A percentile compares a stretch with the other conserved stretches of the same genome.
These are phyloP conservation scores for Wickerhamiella galacta DNA, from an alignment of 805 yeast genomes.

Conservation along the genomic window DNA sequence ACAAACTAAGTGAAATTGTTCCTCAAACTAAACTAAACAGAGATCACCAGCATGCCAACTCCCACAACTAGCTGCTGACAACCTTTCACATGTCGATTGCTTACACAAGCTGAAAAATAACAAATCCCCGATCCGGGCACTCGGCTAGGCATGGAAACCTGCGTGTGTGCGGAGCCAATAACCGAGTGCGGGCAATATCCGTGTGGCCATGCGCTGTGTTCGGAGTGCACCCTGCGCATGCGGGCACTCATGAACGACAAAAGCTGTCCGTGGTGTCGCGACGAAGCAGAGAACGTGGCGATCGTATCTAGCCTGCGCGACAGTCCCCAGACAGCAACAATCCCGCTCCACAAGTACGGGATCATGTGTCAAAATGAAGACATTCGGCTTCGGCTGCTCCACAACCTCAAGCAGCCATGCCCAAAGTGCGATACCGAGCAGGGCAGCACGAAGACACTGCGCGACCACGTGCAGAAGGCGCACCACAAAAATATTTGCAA, in stretches of 20 bases:
- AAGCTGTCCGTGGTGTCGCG: slow-evolving; percentile 70
- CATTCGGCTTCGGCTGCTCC: slow-evolving; percentile 34
- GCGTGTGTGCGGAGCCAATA: slow-evolving; percentile 70
- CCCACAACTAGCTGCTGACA: no score
- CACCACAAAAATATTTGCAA: slow-evolving; percentile 57
- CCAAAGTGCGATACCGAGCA: slow-evolving; percentile 18
- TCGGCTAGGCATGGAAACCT: slow-evolving; percentile 10
- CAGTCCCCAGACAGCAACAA: slow-evolving; percentile 23
- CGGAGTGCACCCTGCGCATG: slow-evolving; percentile 65
- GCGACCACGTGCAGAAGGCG: slow-evolving; percentile 41
- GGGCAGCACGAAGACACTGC: slow-evolving; percentile 35
- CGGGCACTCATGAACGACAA: slow-evolving; percentile 61
- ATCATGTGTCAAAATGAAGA: slow-evolving; percentile 41
- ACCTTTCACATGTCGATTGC: no score
- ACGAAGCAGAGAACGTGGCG: slow-evolving; percentile 37
- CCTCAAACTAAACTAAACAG: no score
- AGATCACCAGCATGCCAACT: no score
- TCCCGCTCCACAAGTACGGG: slow-evolving; percentile 28
- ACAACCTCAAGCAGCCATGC: slow-evolving; percentile 32
- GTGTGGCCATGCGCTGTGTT: slow-evolving; percentile 76
- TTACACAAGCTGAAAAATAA: no score
- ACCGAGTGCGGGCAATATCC: slow-evolving; percentile 53
- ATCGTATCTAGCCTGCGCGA: slow-evolving; percentile 35
- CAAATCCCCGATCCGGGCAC: no score
- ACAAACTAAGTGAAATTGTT: no score